A percentile compares a stretch with the other conserved stretches of the same genome.
phyloP scores from a whole-genome alignment of 495 filamentous ascomycete species.

The Neurospora hispaniola region DNA sequence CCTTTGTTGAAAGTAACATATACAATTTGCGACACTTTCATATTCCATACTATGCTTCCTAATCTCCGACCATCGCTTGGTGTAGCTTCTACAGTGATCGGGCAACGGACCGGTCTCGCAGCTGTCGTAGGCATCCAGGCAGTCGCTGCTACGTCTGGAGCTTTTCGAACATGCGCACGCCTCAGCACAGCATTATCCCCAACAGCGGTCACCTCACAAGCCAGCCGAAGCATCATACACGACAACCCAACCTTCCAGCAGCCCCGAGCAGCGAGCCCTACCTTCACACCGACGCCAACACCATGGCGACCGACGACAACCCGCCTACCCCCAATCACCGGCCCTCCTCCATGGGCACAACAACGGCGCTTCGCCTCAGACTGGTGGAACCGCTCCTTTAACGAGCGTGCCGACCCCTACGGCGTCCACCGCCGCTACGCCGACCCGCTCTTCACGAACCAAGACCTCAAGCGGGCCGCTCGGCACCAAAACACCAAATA shows the following conservation, averaged over 20 bases:
- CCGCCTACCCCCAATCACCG: background rate
- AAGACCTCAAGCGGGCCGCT: conserved; percentile 11
- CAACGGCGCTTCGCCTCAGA: background rate
- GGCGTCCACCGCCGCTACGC: conserved; percentile 20
- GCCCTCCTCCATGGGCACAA: background rate
- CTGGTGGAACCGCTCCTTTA: background rate
- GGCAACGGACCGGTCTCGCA: background rate
- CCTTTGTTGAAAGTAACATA: background rate
- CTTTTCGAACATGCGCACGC: background rate
- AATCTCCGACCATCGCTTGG: background rate
- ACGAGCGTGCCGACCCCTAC: conserved; percentile 2
- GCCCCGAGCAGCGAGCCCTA: background rate
- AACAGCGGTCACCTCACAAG: background rate
- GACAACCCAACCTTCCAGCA: background rate
- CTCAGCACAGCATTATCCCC: background rate
- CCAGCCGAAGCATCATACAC: background rate
- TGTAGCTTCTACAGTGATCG: background rate
- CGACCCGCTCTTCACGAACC: conserved; percentile 28
- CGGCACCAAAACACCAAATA: conserved; percentile 23
- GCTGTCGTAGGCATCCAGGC: background rate
- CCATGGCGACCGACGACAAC: background rate
- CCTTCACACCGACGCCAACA: background rate
- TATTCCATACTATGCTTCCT: background rate
- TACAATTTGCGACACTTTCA: background rate
- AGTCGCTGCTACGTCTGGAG: background rate